phyloP scores from a whole-genome alignment of 208 protist species.

The Wallacemonas sp. region DNA sequence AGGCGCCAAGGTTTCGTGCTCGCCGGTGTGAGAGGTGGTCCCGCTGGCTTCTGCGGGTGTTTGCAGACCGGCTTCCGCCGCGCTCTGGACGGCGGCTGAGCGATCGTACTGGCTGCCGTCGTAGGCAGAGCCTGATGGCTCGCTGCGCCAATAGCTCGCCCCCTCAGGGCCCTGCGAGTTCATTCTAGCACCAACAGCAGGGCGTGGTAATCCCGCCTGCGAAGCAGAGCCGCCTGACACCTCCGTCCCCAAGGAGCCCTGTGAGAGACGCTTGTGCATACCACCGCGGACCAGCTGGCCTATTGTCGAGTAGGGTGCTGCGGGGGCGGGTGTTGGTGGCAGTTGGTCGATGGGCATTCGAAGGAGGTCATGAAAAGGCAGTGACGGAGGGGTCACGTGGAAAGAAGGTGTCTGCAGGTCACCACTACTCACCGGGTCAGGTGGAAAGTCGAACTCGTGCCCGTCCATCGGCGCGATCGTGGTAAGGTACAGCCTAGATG shows the following conservation, averaged over 20 bases:
- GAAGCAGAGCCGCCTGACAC: neutral
- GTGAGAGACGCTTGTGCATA: neutral
- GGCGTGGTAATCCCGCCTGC: neutral
- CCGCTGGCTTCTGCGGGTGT: too few species aligned
- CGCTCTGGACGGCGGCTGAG: neutral
- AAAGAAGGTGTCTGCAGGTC: slow-evolving; percentile 17
- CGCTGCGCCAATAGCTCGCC: neutral
- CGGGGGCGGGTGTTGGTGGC: slow-evolving; percentile 60
- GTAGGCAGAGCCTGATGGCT: slow-evolving; percentile 4
- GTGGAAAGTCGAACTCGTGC: slow-evolving; percentile 83
- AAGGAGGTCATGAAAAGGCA: slow-evolving; percentile 52
- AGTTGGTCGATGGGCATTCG: slow-evolving; percentile 74
- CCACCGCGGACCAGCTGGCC: slow-evolving; percentile 52
- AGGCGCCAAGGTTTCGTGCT: too few species aligned
- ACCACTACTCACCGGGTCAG: slow-evolving; percentile 51
- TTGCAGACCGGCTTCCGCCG: too few species aligned
- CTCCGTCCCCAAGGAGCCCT: neutral
- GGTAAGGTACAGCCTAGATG: slow-evolving; percentile 13
- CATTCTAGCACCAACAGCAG: neutral
- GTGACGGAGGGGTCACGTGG: neutral
- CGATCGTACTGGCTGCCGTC: neutral
- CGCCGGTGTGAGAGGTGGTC: too few species aligned
- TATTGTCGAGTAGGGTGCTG: slow-evolving; percentile 53
- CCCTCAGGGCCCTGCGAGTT: too few species aligned
- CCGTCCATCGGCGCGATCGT: slow-evolving; percentile 38